These are phyloP conservation scores for Apiotrichum sp. DNA, from an alignment of 1,284 basidiomycete species.

Conservation along the genomic window DNA sequence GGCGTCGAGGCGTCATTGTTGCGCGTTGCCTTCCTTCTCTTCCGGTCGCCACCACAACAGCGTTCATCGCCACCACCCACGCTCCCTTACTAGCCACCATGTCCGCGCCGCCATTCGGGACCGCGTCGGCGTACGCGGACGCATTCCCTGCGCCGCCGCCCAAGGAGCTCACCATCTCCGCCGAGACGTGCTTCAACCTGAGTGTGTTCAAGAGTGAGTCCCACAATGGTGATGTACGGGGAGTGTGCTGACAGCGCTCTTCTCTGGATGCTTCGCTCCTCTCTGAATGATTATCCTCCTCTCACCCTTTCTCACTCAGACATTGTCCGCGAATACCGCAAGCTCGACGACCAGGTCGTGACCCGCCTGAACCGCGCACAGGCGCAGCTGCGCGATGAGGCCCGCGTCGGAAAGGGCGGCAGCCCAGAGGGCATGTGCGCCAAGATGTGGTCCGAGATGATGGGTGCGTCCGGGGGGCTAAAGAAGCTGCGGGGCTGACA, in stretches of 20 bases:
- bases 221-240: too few species aligned
- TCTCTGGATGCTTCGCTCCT: background rate
- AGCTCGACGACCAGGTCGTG: constrained; percentile 71
- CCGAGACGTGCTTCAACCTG: constrained; percentile 64
- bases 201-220: constrained; percentile 71
- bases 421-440: constrained; percentile 59
- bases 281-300: background rate
- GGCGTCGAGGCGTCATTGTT: background rate
- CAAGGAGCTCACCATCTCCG: constrained; percentile 34
- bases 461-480: constrained; percentile 54
- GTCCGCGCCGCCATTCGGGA: constrained; percentile 38
- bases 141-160: constrained; percentile 43
- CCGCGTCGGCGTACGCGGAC: constrained; percentile 45
- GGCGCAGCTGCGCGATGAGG: constrained; percentile 65
- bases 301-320: constrained; percentile 50
- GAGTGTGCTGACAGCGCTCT: too few species aligned
- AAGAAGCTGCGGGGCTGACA: background rate
- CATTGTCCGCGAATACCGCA: constrained; percentile 75
- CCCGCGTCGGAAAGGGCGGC: constrained; percentile 32
- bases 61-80: background rate
- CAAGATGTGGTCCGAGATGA: constrained; percentile 72
- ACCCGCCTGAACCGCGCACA: constrained; percentile 77
- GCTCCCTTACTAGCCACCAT: constrained; percentile 8
- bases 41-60: background rate
- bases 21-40: background rate